A percentile compares a stretch with the other conserved stretches of the same genome.
phyloP scores from a whole-genome alignment of 805 yeast genomes.

The Danielozyma ontarioensis region DNA sequence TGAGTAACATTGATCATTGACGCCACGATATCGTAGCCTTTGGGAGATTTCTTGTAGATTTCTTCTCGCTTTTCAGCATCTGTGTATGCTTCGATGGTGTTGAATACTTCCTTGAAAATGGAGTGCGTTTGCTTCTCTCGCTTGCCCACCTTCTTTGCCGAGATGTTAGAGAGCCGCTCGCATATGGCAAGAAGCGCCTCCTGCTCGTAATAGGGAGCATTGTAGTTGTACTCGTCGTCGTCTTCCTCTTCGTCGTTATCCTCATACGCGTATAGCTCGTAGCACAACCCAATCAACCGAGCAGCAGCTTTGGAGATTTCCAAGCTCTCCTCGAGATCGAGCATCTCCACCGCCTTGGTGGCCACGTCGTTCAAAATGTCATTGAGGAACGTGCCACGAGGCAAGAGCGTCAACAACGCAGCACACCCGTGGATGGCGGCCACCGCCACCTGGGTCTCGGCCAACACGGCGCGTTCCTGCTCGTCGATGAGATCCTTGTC shows the following conservation, averaged over 20 bases:
- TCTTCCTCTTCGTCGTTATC: conserved; percentile 32
- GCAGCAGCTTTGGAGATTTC: conserved; percentile 54
- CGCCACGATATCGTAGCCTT: conserved; percentile 29
- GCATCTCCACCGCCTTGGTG: conserved; percentile 35
- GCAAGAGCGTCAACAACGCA: conserved; percentile 39
- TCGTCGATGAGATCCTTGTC: conserved; percentile 29
- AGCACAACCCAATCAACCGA: conserved; percentile 49
- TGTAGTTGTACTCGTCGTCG: conserved; percentile 39
- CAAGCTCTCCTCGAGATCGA: conserved; percentile 35
- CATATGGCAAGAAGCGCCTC: conserved; percentile 40
- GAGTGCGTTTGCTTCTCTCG: conserved; percentile 59
- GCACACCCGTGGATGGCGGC: conserved; percentile 46
- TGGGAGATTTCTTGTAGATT: conserved; percentile 29
- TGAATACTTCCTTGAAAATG: conserved; percentile 52
- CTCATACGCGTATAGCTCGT: conserved; percentile 46
- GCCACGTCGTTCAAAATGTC: conserved; percentile 35
- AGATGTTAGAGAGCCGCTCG: conserved; percentile 41
- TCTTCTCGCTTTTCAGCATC: conserved; percentile 29
- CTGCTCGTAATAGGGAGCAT: conserved; percentile 50
- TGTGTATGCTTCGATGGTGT: conserved; percentile 40
- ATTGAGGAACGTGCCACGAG: conserved; percentile 38
- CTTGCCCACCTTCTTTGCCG: conserved; percentile 55
- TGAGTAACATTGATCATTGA: conserved; percentile 29
- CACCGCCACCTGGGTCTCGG: conserved; percentile 34
- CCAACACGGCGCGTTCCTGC: conserved; percentile 26